These are phyloP conservation scores for Nitzschia sp. DNA, from an alignment of 108 stramenopile genomes.

Conservation along the genomic window DNA sequence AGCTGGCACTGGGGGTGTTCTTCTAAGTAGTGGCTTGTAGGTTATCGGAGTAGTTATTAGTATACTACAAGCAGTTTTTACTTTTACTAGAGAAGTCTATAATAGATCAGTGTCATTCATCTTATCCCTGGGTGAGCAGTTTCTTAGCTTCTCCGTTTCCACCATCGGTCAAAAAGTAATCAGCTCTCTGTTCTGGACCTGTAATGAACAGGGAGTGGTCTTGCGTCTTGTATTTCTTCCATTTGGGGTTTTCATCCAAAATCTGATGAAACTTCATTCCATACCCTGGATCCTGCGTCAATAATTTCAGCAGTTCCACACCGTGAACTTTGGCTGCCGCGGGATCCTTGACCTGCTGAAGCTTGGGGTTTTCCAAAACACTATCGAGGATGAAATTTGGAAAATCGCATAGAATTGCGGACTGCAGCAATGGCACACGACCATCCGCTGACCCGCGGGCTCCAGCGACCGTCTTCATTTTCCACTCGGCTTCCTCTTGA, in stretches of 20 bases:
- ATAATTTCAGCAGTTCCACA: slow-evolving; percentile 62
- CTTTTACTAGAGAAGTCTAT: no score
- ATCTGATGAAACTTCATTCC: slow-evolving; percentile 52
- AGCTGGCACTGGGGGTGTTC: not conserved
- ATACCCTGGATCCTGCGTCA: slow-evolving; percentile 66
- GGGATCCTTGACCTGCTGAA: slow-evolving; percentile 48
- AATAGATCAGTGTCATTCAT: no score
- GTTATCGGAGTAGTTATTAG: no score
- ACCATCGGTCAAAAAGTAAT: slow-evolving; percentile 80
- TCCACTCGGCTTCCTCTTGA: slow-evolving; percentile 40
- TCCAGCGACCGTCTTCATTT: slow-evolving; percentile 31
- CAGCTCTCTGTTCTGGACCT: slow-evolving; percentile 51
- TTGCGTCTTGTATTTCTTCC: slow-evolving; percentile 71
- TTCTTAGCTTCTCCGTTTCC: slow-evolving; percentile 40
- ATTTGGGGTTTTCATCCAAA: slow-evolving; percentile 45
- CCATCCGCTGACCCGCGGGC: slow-evolving; percentile 64
- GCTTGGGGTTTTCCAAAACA: slow-evolving; percentile 51
- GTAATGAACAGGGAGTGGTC: slow-evolving; percentile 77
- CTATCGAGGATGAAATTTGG: slow-evolving; percentile 45
- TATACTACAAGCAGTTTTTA: no score
- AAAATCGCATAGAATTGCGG: slow-evolving; percentile 43
- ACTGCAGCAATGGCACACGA: slow-evolving; percentile 46
- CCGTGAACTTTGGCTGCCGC: slow-evolving; percentile 58
- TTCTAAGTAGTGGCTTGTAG: not conserved
- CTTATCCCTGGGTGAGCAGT: slow-evolving; percentile 36